These are phyloP conservation scores for Phaffia australis DNA, from an alignment of 768 basidiomycete species.

Conservation along the genomic window DNA sequence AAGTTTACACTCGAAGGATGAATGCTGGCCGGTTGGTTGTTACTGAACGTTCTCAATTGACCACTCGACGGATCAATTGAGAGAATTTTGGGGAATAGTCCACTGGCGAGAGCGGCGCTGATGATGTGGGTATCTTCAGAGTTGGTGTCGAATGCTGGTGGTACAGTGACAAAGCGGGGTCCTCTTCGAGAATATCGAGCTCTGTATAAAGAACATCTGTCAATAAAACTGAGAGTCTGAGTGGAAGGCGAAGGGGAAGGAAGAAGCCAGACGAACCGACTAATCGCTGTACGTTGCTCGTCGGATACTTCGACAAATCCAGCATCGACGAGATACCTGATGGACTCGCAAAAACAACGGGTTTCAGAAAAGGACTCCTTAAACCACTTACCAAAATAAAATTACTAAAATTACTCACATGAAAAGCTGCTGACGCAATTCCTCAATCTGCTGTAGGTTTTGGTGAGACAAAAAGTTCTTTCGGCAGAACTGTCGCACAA, in stretches of 20 bases:
- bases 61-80: slow-evolving; percentile 51
- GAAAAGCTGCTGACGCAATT: slow-evolving; percentile 80
- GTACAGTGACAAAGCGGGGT: slow-evolving; percentile 64
- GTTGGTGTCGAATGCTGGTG: slow-evolving; percentile 59
- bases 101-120: slow-evolving; percentile 70
- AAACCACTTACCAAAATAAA: neutral
- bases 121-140: slow-evolving; percentile 55
- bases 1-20: slow-evolving; percentile 93
- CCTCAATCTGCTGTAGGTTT: slow-evolving; percentile 93
- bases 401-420: slow-evolving; percentile 40
- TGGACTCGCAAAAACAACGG: neutral
- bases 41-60: slow-evolving; percentile 66
- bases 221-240: neutral
- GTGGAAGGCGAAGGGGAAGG: neutral
- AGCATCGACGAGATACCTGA: slow-evolving; percentile 77
- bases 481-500: slow-evolving; percentile 65
- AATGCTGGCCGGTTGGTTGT: slow-evolving; percentile 65
- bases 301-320: slow-evolving; percentile 63
- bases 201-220: slow-evolving; percentile 38
- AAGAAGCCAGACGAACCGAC: slow-evolving; percentile 42
- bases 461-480: slow-evolving; percentile 73
- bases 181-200: slow-evolving; percentile 63
- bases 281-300: slow-evolving; percentile 58
- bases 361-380: slow-evolving; percentile 5
- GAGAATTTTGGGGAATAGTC: slow-evolving; percentile 83